A percentile compares a stretch with the other conserved stretches of the same genome.
Conservation (phyloP, 139 green algal species). For the Diplosphaera chodatii region DNA sequence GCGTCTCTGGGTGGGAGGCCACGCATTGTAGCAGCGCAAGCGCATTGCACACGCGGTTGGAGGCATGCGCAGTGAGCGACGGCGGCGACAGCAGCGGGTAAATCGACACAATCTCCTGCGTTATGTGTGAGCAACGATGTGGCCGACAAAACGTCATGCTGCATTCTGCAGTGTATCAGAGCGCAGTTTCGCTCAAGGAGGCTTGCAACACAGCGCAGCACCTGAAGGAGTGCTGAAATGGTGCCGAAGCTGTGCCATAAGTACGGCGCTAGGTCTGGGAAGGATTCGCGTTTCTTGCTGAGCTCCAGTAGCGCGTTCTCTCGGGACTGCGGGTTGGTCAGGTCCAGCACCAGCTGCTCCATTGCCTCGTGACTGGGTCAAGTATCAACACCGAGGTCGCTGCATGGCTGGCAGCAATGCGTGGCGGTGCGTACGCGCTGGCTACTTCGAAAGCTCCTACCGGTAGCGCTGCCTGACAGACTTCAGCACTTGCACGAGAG, state of each 20-base stretch:
- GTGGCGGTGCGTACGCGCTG: too few relatives aligned
- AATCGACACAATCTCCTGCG: slow-evolving; percentile 90
- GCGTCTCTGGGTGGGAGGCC: slow-evolving; percentile 90
- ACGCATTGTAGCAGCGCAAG: slow-evolving; percentile 97
- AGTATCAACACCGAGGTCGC: too few relatives aligned
- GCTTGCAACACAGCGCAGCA: too few relatives aligned
- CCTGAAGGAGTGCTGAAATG: slow-evolving; percentile 88
- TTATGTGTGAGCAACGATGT: too few relatives aligned
- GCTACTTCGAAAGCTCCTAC: too few relatives aligned
- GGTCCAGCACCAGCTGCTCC: slow-evolving; percentile 72
- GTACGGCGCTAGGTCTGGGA: slow-evolving; percentile 91
- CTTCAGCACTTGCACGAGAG: too few relatives aligned
- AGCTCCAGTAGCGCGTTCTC: slow-evolving; percentile 96
- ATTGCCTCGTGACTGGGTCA: slow-evolving; percentile 4
- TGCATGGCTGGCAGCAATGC: too few relatives aligned
- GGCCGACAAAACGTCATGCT: too few relatives aligned
- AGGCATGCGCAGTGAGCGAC: slow-evolving; percentile 86
- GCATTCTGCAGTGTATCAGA: too few relatives aligned
- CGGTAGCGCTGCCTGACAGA: too few relatives aligned
- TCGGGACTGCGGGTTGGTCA: slow-evolving; percentile 62
- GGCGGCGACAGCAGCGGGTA: slow-evolving; percentile 93
- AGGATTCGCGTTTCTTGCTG: slow-evolving; percentile 93
- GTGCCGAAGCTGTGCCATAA: slow-evolving; percentile 97
- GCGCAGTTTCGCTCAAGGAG: neutral
- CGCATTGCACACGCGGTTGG: slow-evolving; percentile 97